Conservation (phyloP, 108 stramenopile species). For the Aurantiochytrium sp. region DNA sequence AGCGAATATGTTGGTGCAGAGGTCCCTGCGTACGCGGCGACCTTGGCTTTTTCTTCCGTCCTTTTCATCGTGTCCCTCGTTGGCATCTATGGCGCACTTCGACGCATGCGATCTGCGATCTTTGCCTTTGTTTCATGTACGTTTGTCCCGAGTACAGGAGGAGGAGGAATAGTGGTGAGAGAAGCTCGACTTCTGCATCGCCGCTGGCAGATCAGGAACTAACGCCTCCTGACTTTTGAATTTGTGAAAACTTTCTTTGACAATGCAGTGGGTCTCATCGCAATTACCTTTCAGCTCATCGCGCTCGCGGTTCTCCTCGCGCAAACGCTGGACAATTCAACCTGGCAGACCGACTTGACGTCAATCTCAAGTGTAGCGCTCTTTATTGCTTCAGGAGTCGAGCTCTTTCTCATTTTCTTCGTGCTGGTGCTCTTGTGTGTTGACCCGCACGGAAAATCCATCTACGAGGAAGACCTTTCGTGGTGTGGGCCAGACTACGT, state of each 20-base stretch:
- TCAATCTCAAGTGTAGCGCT: neutral
- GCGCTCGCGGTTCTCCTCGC: neutral
- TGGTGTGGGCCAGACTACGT: neutral
- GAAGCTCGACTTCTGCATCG: neutral
- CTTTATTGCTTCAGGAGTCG: neutral
- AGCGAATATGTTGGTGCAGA: neutral
- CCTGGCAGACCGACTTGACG: neutral
- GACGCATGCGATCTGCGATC: neutral
- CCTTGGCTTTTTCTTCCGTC: neutral
- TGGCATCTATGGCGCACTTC: neutral
- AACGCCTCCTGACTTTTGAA: neutral
- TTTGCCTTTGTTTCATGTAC: neutral
- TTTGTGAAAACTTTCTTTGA: neutral
- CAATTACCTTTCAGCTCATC: neutral
- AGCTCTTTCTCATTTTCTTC: neutral
- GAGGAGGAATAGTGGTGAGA: neutral
- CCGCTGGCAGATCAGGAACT: neutral
- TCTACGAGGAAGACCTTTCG: neutral
- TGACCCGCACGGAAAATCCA: neutral
- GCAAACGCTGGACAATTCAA: neutral
- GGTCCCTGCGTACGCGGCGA: constrained; percentile 8
- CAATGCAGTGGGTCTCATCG: neutral
- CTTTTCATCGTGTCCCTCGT: neutral
- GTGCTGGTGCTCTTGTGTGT: neutral
- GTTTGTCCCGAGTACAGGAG: neutral